Conservation (phyloP, 441 rosid genomes). For the Jatropha podagrica region DNA sequence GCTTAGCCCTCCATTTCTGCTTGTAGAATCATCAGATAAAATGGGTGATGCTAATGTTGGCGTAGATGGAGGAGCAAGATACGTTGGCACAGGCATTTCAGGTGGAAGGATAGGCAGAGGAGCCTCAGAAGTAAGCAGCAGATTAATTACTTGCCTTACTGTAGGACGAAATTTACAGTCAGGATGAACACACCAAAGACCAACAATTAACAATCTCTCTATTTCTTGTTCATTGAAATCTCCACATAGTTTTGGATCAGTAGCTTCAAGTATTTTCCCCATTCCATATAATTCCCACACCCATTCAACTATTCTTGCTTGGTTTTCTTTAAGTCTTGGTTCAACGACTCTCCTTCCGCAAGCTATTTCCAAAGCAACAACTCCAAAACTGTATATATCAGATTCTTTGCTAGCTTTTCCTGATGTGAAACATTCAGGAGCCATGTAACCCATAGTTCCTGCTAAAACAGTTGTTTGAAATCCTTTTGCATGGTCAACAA, state of each 20-base stretch:
- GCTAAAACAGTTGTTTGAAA: slow-evolving; percentile 26
- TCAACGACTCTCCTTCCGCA: slow-evolving; percentile 33
- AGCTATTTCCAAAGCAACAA: slow-evolving; percentile 36
- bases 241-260: slow-evolving; percentile 33
- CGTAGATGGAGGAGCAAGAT: not conserved
- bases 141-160: slow-evolving; percentile 7
- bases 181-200: slow-evolving; percentile 20
- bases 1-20: not conserved
- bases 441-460: slow-evolving; percentile 33
- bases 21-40: not conserved
- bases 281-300: slow-evolving; percentile 42
- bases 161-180: slow-evolving; percentile 11
- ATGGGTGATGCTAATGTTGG: too few species aligned
- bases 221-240: slow-evolving; percentile 16
- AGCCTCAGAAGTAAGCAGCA: slow-evolving; percentile 12
- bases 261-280: slow-evolving; percentile 25
- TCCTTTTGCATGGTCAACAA: slow-evolving; percentile 28
- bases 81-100: slow-evolving; percentile 15
- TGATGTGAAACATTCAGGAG: slow-evolving; percentile 24
- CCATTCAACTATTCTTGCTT: slow-evolving; percentile 36
- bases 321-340: not conserved
- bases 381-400: slow-evolving; percentile 37
- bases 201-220: slow-evolving; percentile 16
- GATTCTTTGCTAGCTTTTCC: slow-evolving; percentile 44
- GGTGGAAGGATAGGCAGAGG: slow-evolving; percentile 16